Base-by-base conservation (phyloP, 148 eudicot genomes). In the Beta vulgaris region DNA sequence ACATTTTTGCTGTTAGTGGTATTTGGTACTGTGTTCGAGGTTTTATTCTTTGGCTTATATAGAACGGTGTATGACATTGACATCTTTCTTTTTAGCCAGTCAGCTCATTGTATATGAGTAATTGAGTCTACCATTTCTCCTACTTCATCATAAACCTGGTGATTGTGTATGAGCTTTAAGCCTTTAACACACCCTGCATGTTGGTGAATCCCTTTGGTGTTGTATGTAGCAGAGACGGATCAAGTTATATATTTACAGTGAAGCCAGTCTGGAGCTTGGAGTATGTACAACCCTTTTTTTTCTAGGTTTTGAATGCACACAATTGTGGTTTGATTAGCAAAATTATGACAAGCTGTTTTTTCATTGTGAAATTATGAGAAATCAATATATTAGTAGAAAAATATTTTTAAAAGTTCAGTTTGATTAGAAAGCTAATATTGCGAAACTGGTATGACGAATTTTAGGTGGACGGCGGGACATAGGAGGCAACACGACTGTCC, bases 381-480 rank as follows among this genome's bases (percentile, higher is more conserved):
- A n/a, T n/a, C n/a, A n/a, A n/a, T n/a, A n/a, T n/a, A n/a, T n/a
- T n/a, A n/a, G n/a, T n/a, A n/a, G n/a, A n/a, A n/a, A n/a, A n/a
- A n/a, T n/a, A n/a, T n/a, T n/a, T n/a, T n/a, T n/a, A n/a, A n/a
- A n/a, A n/a, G n/a, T n/a, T n/a, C n/a, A n/a, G n/a, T n/a, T n/a
- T n/a, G n/a, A n/a, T n/a, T n/a, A n/a, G n/a, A n/a, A n/a, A n/a
- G 9, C 6, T 51, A 19, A 51, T 51, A 21, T n/a, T 58, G 60
- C 9, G 34, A 39, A 23, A 9, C 19, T 69, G 51, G 42, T 37
- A 54, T 34, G 43, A 14, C 3, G 23, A 75, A 35, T 9, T 62
- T 65, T 66, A 90, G 97, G 88, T n/a, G 83, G 74, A 43, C 86
- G 86, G 73, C 84, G 84, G 12, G 93, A 90, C 15, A 61, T 70